Conservation (phyloP, 2,329 filamentous ascomycete species). For the Neocucurbitaria cava region DNA sequence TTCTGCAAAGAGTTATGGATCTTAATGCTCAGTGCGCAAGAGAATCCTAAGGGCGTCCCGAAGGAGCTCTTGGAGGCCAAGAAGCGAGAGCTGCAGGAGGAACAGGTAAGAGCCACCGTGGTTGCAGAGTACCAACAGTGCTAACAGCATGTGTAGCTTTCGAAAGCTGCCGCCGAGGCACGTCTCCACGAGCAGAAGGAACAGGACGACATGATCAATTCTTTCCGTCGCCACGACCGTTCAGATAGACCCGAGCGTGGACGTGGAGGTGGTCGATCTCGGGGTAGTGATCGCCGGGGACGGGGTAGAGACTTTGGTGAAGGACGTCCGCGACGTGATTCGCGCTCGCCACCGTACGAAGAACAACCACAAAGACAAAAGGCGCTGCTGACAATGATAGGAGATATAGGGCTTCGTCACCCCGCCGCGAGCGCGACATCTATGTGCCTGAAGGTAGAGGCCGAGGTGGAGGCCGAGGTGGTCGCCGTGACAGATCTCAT, state of each 20-base stretch:
- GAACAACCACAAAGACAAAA: not conserved
- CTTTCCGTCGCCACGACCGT: slow-evolving; percentile 70
- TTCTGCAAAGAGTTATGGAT: slow-evolving; percentile 97
- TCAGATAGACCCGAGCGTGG: slow-evolving; percentile 54
- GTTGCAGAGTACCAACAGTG: not conserved
- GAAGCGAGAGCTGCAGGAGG: slow-evolving; percentile 91
- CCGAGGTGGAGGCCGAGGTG: slow-evolving; percentile 40
- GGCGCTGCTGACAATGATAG: slow-evolving; percentile 43
- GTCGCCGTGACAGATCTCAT: slow-evolving; percentile 45
- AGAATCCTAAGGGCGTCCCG: slow-evolving; percentile 86
- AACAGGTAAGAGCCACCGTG: slow-evolving; percentile 70
- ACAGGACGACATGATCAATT: slow-evolving; percentile 72
- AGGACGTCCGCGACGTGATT: slow-evolving; percentile 55
- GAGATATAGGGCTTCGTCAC: slow-evolving; percentile 55
- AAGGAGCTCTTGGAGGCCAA: slow-evolving; percentile 96
- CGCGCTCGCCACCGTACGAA: slow-evolving; percentile 57
- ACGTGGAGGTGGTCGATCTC: slow-evolving; percentile 51
- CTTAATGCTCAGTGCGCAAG: slow-evolving; percentile 86
- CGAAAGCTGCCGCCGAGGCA: slow-evolving; percentile 78
- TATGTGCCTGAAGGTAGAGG: slow-evolving; percentile 61
- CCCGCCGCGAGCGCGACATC: slow-evolving; percentile 61
- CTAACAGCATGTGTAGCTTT: slow-evolving; percentile 68
- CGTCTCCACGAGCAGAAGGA: slow-evolving; percentile 69
- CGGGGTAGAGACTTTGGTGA: slow-evolving; percentile 56
- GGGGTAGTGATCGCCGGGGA: slow-evolving; percentile 56